phyloP scores from a whole-genome alignment of 805 yeast species.

The Candida adriatica region DNA sequence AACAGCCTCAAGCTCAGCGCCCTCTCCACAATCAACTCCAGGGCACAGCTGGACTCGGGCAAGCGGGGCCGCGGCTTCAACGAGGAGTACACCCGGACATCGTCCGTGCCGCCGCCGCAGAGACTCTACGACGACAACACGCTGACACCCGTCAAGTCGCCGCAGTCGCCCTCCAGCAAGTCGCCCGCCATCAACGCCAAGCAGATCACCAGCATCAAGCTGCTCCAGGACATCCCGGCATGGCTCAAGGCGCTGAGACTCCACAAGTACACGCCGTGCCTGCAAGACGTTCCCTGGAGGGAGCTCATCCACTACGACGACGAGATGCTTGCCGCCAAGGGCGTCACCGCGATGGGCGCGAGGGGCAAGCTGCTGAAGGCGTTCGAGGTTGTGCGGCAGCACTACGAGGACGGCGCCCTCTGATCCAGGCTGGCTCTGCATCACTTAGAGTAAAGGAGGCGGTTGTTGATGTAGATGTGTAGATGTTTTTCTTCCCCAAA shows the following conservation, averaged over 20 bases:
- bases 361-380: slow-evolving; percentile 89
- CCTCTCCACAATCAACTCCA: slow-evolving; percentile 52
- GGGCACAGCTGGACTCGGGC: slow-evolving; percentile 36
- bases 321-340: slow-evolving; percentile 60
- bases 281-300: slow-evolving; percentile 71
- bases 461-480: neutral
- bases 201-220: slow-evolving; percentile 44
- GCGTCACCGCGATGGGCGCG: slow-evolving; percentile 94
- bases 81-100: slow-evolving; percentile 11
- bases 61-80: slow-evolving; percentile 17
- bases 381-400: slow-evolving; percentile 71
- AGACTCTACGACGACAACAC: slow-evolving; percentile 10
- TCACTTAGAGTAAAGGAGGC: too few species aligned
- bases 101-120: slow-evolving; percentile 22
- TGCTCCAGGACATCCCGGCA: slow-evolving; percentile 73
- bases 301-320: slow-evolving; percentile 70
- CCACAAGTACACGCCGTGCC: slow-evolving; percentile 88
- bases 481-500: neutral
- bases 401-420: slow-evolving; percentile 31
- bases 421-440: neutral
- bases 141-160: slow-evolving; percentile 9
- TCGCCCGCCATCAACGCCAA: slow-evolving; percentile 42
- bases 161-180: slow-evolving; percentile 18
- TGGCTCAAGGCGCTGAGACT: slow-evolving; percentile 88
- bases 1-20: slow-evolving; percentile 60